Percentiles rank a stretch among this genome's conserved stretches.
phyloP scores from a whole-genome alignment of 2,329 filamentous ascomycete species.

The Colletotrichum neosansevieriae region DNA sequence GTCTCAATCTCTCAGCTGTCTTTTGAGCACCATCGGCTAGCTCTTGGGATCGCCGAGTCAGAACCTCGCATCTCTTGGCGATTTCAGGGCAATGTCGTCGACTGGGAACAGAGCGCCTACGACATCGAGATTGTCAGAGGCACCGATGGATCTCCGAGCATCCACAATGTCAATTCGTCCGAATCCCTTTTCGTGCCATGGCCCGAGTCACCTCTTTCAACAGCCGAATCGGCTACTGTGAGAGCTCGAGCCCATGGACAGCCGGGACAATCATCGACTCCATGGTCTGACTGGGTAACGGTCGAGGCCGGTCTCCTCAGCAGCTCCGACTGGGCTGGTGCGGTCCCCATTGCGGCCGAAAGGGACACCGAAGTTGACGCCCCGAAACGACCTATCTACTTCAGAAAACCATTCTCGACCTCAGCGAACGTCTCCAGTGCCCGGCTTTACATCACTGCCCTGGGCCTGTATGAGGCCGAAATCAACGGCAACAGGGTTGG shows the following conservation, averaged over 20 bases:
- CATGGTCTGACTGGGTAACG: constrained; percentile 47
- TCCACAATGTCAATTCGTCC: constrained; percentile 49
- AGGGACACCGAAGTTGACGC: constrained; percentile 45
- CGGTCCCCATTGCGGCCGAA: constrained; percentile 47
- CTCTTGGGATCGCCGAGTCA: constrained; percentile 58
- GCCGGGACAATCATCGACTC: constrained; percentile 41
- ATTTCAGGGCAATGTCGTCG: constrained; percentile 52
- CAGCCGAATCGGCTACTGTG: constrained; percentile 49
- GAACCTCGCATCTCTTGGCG: constrained; percentile 61
- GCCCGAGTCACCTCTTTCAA: constrained; percentile 52
- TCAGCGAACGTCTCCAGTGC: constrained; percentile 48
- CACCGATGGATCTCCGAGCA: constrained; percentile 12
- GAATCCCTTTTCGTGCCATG: constrained; percentile 58
- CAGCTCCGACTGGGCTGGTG: constrained; percentile 48
- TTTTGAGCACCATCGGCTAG: constrained; percentile 56
- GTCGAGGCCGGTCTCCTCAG: constrained; percentile 53
- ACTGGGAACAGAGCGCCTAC: constrained; percentile 59
- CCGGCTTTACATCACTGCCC: constrained; percentile 60
- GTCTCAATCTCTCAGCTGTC: constrained; percentile 53
- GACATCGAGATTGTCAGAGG: constrained; percentile 55
- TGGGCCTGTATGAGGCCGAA: constrained; percentile 59
- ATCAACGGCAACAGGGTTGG: constrained; percentile 61
- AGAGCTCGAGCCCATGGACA: constrained; percentile 51
- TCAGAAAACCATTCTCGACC: constrained; percentile 41
- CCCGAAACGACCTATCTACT: constrained; percentile 46